These are phyloP conservation scores for Candida palmyrensis DNA, from an alignment of 805 yeast species.

Conservation along the genomic window DNA sequence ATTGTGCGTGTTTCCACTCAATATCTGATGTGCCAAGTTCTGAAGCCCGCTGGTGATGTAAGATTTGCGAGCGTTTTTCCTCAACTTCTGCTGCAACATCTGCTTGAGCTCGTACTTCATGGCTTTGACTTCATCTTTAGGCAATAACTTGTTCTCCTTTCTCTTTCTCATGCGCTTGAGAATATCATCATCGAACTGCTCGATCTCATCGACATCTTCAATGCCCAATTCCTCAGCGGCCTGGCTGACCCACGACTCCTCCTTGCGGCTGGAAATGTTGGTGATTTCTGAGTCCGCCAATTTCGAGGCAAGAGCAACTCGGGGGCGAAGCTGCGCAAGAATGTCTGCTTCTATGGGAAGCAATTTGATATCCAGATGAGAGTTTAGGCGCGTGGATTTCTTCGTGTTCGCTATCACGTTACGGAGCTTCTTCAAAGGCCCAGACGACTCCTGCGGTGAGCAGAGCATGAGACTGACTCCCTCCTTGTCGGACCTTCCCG, in stretches of 20 bases:
- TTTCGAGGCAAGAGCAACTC: constrained; percentile 65
- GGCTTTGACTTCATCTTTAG: constrained; percentile 42
- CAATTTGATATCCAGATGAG: constrained; percentile 51
- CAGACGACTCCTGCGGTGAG: constrained; percentile 89
- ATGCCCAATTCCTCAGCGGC: constrained; percentile 94
- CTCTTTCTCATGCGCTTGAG: constrained; percentile 58
- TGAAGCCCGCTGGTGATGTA: constrained; percentile 76
- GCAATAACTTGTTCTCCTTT: constrained; percentile 33
- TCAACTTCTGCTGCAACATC: constrained; percentile 47
- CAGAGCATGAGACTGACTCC: constrained; percentile 95
- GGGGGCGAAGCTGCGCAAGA: constrained; percentile 60
- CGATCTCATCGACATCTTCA: constrained; percentile 63
- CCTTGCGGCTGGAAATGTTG: constrained; percentile 55
- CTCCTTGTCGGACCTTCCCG: constrained; percentile 92
- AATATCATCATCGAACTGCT: constrained; percentile 57
- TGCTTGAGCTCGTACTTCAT: constrained; percentile 49
- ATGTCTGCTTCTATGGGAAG: constrained; percentile 76
- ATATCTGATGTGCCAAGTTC: constrained; percentile 73
- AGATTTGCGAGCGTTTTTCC: constrained; percentile 61
- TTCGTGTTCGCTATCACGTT: constrained; percentile 41
- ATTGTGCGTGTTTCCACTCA: constrained; percentile 61
- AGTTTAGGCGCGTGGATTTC: constrained; percentile 20
- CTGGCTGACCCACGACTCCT: constrained; percentile 74
- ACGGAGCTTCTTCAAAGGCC: constrained; percentile 75
- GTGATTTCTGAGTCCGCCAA: constrained; percentile 70